Conservation (phyloP, 1,284 basidiomycete genomes). For the Ceratobasidium sp. region DNA sequence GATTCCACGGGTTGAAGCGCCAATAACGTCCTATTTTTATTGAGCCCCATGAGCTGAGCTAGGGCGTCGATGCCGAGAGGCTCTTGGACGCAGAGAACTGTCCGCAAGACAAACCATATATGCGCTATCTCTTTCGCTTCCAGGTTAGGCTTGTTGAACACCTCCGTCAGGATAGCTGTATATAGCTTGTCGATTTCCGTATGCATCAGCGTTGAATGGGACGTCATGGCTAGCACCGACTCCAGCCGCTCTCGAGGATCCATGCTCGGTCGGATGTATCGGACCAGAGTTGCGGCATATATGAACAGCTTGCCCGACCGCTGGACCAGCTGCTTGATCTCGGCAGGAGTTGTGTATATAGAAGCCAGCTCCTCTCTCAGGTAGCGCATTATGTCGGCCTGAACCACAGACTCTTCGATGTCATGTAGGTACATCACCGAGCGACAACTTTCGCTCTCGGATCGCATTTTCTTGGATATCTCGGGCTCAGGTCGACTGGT, state of each 20-base stretch:
- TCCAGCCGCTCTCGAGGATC: not conserved
- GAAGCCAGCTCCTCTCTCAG: not conserved
- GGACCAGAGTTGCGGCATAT: slow-evolving; percentile 5
- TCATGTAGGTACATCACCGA: slow-evolving; percentile 4
- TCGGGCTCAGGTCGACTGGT: slow-evolving; percentile 46
- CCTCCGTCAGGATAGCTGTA: not conserved
- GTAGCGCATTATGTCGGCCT: not conserved
- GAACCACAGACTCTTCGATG: slow-evolving; percentile 15
- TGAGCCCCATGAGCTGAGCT: not conserved
- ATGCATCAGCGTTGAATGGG: not conserved
- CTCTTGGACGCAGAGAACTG: not conserved
- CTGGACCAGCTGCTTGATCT: not conserved
- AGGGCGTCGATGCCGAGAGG: not conserved
- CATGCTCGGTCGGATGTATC: not conserved
- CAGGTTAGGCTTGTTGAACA: not conserved
- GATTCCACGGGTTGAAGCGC: not conserved
- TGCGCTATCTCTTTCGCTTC: not conserved
- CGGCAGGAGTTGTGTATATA: not conserved
- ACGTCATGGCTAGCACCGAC: not conserved
- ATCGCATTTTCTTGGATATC: not conserved
- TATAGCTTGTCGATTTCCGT: not conserved
- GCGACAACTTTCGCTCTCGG: not conserved
- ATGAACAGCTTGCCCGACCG: slow-evolving; percentile 10
- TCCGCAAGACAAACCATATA: not conserved
- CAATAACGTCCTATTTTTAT: not conserved